Percentiles rank a stretch among this genome's conserved stretches.
phyloP scores from a whole-genome alignment of 192 early-diverging fungal species.

The Pilaira anomala region DNA sequence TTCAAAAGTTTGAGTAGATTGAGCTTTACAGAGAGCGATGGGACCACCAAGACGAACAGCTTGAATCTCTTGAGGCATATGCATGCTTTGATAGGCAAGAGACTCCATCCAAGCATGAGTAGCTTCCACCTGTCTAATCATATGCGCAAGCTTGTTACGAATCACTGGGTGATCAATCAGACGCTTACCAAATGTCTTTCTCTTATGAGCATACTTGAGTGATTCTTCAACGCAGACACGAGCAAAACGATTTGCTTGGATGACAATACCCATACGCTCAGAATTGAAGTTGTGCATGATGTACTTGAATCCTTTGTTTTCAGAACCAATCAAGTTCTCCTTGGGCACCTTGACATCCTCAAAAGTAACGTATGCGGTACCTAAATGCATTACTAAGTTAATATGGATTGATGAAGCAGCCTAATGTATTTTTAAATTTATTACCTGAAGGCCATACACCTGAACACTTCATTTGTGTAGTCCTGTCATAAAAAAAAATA shows the following conservation, averaged over 20 bases:
- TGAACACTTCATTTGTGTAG: slow-evolving; percentile 79
- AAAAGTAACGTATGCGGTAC: slow-evolving; percentile 71
- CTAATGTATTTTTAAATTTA: too few relatives aligned
- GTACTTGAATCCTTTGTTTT: slow-evolving; percentile 81
- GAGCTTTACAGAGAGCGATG: slow-evolving; percentile 83
- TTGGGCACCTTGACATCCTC: slow-evolving; percentile 87
- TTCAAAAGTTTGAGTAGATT: slow-evolving; percentile 83
- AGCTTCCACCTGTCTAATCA: slow-evolving; percentile 81
- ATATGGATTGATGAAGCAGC: too few relatives aligned
- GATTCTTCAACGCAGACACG: slow-evolving; percentile 85
- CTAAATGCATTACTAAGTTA: too few relatives aligned
- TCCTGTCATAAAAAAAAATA: too few relatives aligned
- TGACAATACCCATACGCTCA: slow-evolving; percentile 79
- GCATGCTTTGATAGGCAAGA: slow-evolving; percentile 66
- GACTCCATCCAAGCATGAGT: slow-evolving; percentile 82
- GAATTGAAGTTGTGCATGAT: slow-evolving; percentile 66
- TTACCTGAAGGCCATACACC: slow-evolving; percentile 83
- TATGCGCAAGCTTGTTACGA: slow-evolving; percentile 76
- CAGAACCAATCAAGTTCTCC: slow-evolving; percentile 79
- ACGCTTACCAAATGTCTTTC: slow-evolving; percentile 84
- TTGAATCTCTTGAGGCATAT: slow-evolving; percentile 65
- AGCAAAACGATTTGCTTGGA: slow-evolving; percentile 82
- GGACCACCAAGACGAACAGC: slow-evolving; percentile 80
- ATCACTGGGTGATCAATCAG: slow-evolving; percentile 84
- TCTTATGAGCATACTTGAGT: slow-evolving; percentile 79